Conservation (phyloP, 805 yeast genomes). For the Yamadazyma phyllophila region DNA sequence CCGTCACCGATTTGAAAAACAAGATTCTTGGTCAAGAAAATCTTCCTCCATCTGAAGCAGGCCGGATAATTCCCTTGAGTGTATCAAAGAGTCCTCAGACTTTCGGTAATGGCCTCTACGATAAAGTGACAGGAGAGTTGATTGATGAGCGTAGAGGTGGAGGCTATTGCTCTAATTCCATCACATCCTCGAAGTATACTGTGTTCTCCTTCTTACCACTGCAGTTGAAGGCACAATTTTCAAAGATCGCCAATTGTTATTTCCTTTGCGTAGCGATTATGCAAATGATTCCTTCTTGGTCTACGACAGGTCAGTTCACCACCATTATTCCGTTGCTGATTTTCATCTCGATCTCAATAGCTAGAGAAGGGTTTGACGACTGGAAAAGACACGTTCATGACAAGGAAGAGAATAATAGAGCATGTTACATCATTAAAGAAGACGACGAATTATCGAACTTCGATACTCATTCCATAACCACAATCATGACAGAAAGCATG, state of each 20-base stretch:
- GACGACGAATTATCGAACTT: slow-evolving; percentile 25
- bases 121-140: slow-evolving; percentile 27
- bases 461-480: slow-evolving; percentile 33
- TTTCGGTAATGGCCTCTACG: slow-evolving; percentile 27
- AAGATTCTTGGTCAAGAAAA: slow-evolving; percentile 42
- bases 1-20: slow-evolving; percentile 25
- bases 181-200: slow-evolving; percentile 87
- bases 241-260: slow-evolving; percentile 88
- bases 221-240: slow-evolving; percentile 86
- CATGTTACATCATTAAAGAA: slow-evolving; percentile 30
- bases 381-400: slow-evolving; percentile 83
- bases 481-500: slow-evolving; percentile 29
- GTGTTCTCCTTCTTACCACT: slow-evolving; percentile 80
- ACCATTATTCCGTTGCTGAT: slow-evolving; percentile 86
- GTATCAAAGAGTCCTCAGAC: slow-evolving; percentile 37
- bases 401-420: slow-evolving; percentile 69
- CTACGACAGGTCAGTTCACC: slow-evolving; percentile 93
- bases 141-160: slow-evolving; percentile 67
- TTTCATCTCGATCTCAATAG: slow-evolving; percentile 84
- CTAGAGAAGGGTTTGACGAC: slow-evolving; percentile 93
- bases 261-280: slow-evolving; percentile 86
- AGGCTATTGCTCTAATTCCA: slow-evolving; percentile 63
- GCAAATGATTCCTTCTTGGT: slow-evolving; percentile 97
- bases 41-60: slow-evolving; percentile 57
- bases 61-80: slow-evolving; percentile 72